Conservation (phyloP, 2,329 filamentous ascomycete species). For the Pyrenochaeta sp. region DNA sequence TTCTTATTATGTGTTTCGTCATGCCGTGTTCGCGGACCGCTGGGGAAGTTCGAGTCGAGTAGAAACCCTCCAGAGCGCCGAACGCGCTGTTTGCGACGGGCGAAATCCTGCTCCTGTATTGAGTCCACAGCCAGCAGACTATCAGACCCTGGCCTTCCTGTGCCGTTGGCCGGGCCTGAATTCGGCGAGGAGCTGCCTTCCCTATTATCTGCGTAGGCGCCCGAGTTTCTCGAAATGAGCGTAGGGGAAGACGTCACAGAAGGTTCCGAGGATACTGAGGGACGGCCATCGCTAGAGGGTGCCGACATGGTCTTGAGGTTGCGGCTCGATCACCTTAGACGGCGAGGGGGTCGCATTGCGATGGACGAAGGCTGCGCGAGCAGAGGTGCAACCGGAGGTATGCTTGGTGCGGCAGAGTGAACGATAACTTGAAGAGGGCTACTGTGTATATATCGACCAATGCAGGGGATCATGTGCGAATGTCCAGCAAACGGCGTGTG, state of each 20-base stretch:
- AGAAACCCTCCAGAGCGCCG: slow-evolving; percentile 55
- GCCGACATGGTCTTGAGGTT: slow-evolving; percentile 38
- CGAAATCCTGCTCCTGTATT: slow-evolving; percentile 44
- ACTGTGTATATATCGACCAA: not conserved
- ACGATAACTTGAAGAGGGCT: not conserved
- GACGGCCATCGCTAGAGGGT: slow-evolving; percentile 45
- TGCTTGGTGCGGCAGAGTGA: not conserved
- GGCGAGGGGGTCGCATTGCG: slow-evolving; percentile 40
- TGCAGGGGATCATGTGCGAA: not conserved
- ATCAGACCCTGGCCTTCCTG: slow-evolving; percentile 14
- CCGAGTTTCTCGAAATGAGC: slow-evolving; percentile 39
- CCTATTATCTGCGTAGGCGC: slow-evolving; percentile 33
- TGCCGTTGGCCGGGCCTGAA: slow-evolving; percentile 15
- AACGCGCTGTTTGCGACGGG: slow-evolving; percentile 37
- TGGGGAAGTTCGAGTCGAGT: slow-evolving; percentile 53
- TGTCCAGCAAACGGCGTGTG: not conserved
- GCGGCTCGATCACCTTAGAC: slow-evolving; percentile 32
- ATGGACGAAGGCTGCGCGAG: slow-evolving; percentile 21
- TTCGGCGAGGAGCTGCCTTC: slow-evolving; percentile 39
- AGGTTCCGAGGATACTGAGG: slow-evolving; percentile 43
- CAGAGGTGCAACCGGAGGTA: slow-evolving; percentile 8
- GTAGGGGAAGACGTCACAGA: slow-evolving; percentile 45
- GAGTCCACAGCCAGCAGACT: slow-evolving; percentile 31
- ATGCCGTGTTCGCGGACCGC: slow-evolving; percentile 41
- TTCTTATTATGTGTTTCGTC: slow-evolving; percentile 32